Evolutionary conservation across 2,329 filamentous ascomycete genomes (phyloP).

Genomic region (Chaetomium strumarium): DNA sequence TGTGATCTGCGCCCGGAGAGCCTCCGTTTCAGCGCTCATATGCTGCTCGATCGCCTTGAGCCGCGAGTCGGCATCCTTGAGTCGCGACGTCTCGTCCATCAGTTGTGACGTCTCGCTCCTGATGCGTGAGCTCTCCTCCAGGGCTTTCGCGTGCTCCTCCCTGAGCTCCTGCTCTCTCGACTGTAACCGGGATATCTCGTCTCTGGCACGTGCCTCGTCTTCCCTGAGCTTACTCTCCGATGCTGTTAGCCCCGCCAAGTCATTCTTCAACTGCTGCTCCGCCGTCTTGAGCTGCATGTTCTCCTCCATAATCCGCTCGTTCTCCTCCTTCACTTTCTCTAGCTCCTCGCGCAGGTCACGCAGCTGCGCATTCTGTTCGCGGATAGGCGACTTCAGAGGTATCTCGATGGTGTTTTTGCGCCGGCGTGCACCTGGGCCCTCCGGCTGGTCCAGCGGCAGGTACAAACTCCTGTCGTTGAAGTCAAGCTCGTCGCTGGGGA

Average conservation of each 20-base stretch:
- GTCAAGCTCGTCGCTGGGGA: slow-evolving; percentile 50
- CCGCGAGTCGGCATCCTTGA: slow-evolving; percentile 16
- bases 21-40: slow-evolving; percentile 32
- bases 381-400: slow-evolving; percentile 51
- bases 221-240: slow-evolving; percentile 10
- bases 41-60: slow-evolving; percentile 32
- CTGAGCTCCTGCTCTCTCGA: slow-evolving; percentile 10
- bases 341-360: slow-evolving; percentile 25
- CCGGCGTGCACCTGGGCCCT: slow-evolving; percentile 36
- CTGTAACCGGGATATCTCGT: slow-evolving; percentile 5
- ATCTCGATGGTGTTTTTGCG: slow-evolving; percentile 48
- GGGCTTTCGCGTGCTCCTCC: slow-evolving; percentile 7
- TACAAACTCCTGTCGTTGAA: slow-evolving; percentile 70
- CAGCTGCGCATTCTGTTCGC: slow-evolving; percentile 43
- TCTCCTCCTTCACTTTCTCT: slow-evolving; percentile 28
- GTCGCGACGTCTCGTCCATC: slow-evolving; percentile 5
- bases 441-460: slow-evolving; percentile 59
- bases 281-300: slow-evolving; percentile 29
- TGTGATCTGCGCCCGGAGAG: slow-evolving; percentile 31
- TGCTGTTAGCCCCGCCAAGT: slow-evolving; percentile 4
- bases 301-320: slow-evolving; percentile 27
- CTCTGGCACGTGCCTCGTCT: slow-evolving; percentile 2
- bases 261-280: slow-evolving; percentile 29
- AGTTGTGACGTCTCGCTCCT: slow-evolving; percentile 8
- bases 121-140: slow-evolving; percentile 10